Base-by-base conservation (phyloP, 2,329 filamentous ascomycete genomes). In the Chrysoporthe austroafricana region DNA sequence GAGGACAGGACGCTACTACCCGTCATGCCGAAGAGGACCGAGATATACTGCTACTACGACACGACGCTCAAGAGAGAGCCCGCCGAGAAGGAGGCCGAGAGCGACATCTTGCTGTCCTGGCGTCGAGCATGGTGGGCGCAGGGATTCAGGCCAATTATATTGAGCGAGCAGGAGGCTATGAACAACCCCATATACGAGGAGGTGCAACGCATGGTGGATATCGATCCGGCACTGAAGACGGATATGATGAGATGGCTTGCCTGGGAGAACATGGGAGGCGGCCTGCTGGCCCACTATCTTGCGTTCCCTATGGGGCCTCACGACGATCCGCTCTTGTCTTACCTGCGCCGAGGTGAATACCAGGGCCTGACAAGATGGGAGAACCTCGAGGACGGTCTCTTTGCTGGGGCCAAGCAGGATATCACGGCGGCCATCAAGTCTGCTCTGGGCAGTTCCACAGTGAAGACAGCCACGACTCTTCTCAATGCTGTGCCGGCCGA, bases 41-140 rank as follows among this genome's bases (percentile, higher is more conserved):
- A 89, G 0, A 89, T 98, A 65, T 98, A 97, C 79, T 97, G 94
- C 71, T 98, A 95, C 79, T 97, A 97, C 77, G 93, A 97, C 74
- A 82, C 87, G 13, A 88, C 86, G 4, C 77, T 83, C 21, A 80
- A 85, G 69, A 90, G 90, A 77, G 86, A 91, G 43, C 83, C 86
- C 61, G 85, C 86, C 21, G 85, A 87, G 62, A 87, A 87, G 73
- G 86, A 91, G 69, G 91, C 92, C 4, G 92, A 97, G 76, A 90
- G 90, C 74, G 86, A 90, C 68, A 81, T 98, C 68, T 84, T 98
- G 61, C 82, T 97, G 67, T 91, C 92, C 64, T 98, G 96, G 96
- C 87, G 94, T 69, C 87, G 93, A 58, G 94, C 95, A 2, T 98
- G 95, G 94, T 98, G 93, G 92, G 93, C 94, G 0, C 89, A 96